A percentile compares a stretch with the other conserved stretches of the same genome.
These are phyloP conservation scores for Acanthochlamys bracteata DNA, from an alignment of 106 monocot genomes.

Conservation along the genomic window DNA sequence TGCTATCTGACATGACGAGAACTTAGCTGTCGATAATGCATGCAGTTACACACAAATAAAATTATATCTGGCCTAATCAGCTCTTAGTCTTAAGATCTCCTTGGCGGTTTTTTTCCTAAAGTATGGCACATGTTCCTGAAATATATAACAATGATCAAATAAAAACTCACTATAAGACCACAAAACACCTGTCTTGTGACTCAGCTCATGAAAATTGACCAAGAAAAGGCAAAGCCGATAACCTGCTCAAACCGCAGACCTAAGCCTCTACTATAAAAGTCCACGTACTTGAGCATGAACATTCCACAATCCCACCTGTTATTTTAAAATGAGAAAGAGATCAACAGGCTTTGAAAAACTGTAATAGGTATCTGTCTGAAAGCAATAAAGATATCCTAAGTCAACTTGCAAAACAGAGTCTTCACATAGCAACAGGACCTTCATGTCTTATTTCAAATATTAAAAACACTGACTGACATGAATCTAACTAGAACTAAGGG, in stretches of 20 bases:
- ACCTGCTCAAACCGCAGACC: slow-evolving; percentile 65
- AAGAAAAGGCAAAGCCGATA: neutral
- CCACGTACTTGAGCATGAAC: slow-evolving; percentile 97
- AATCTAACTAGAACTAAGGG: too few relatives aligned
- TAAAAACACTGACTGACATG: too few relatives aligned
- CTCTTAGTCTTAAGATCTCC: slow-evolving; percentile 58
- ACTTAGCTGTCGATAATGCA: neutral
- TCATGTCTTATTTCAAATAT: too few relatives aligned
- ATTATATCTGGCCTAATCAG: slow-evolving; percentile 30
- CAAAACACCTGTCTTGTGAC: neutral
- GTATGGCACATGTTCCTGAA: slow-evolving; percentile 62
- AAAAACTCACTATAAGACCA: neutral
- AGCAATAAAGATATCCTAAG: too few relatives aligned
- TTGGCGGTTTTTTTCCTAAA: slow-evolving; percentile 75
- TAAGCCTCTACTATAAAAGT: slow-evolving; percentile 80
- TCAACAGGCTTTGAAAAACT: too few relatives aligned
- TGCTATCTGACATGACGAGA: too few relatives aligned
- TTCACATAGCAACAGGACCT: too few relatives aligned
- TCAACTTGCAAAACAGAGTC: too few relatives aligned
- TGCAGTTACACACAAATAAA: neutral
- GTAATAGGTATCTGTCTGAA: too few relatives aligned
- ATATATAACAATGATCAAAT: neutral
- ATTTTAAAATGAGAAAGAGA: neutral
- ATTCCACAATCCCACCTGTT: slow-evolving; percentile 91
- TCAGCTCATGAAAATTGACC: too few relatives aligned